A percentile compares a stretch with the other conserved stretches of the same genome.
Conservation (phyloP, 805 yeast species). For the Ogataea wickerhamii region DNA sequence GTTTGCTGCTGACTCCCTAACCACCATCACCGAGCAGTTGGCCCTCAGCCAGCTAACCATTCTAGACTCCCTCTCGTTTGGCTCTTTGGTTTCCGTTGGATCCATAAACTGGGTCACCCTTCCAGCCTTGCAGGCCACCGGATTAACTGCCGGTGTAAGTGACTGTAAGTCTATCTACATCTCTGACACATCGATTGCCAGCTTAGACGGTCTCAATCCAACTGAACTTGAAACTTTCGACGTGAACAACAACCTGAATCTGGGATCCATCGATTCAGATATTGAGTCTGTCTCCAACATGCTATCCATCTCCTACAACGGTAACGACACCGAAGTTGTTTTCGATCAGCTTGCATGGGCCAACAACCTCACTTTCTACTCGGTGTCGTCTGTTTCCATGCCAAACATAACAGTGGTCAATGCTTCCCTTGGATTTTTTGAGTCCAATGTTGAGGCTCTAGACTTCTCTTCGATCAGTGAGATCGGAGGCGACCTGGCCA, state of each 20-base stretch:
- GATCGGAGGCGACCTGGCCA: slow-evolving; percentile 79
- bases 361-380: slow-evolving; percentile 82
- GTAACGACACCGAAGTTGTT: slow-evolving; percentile 64
- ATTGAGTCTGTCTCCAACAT: slow-evolving; percentile 70
- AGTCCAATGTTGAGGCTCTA: slow-evolving; percentile 60
- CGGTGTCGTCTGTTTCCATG: slow-evolving; percentile 69
- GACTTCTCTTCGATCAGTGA: slow-evolving; percentile 50
- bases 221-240: slow-evolving; percentile 53
- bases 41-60: slow-evolving; percentile 60
- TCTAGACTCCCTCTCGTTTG: slow-evolving; percentile 66
- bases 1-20: slow-evolving; percentile 76
- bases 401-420: slow-evolving; percentile 66
- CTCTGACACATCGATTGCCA: slow-evolving; percentile 68
- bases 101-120: slow-evolving; percentile 75
- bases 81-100: slow-evolving; percentile 78
- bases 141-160: slow-evolving; percentile 68
- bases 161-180: slow-evolving; percentile 66
- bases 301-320: slow-evolving; percentile 81
- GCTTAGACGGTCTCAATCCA: slow-evolving; percentile 62
- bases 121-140: slow-evolving; percentile 73
- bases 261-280: slow-evolving; percentile 67
- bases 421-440: slow-evolving; percentile 77
- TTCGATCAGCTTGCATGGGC: slow-evolving; percentile 79
- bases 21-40: slow-evolving; percentile 70
- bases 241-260: slow-evolving; percentile 86